Evolutionary conservation across 2,329 filamentous ascomycete genomes (phyloP), one percentile per base, ranked within the genome.

Genomic region (Fusarium sambucinum): DNA sequence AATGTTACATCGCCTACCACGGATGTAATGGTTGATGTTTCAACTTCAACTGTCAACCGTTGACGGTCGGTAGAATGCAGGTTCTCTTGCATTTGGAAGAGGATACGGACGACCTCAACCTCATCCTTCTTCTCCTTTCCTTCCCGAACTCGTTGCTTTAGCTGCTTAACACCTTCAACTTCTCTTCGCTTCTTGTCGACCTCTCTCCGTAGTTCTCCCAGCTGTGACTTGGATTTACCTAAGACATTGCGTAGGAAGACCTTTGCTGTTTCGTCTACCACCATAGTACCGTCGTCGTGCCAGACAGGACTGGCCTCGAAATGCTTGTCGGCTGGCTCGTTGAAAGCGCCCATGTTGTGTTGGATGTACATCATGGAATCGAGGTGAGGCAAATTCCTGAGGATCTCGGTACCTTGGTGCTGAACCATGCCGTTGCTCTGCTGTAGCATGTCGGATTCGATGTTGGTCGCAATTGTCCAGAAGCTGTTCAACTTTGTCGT

Each of bases 351-450:
- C 72, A 92, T 89, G 75, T 99, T 99, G 82, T 99, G 96, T 65
- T 92, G 90, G 59, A 97, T 90, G 79, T 97, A 99, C 96, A 99
- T 99, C 86, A 97, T 93, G 21, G 94, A 97, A 79, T 99, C 96
- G 40, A 99, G 86, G 45, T 91, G 86, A 12, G 96, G 96, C 65
- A 92, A 87, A 77, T 99, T 99, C 59, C 95, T 88, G 14, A 91
- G 87, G 50, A 99, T 96, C 76, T 98, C 95, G 59, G 88, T 85
- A 7, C 89, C 84, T 13, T 97, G 86, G 70, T 91, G 89, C 30
- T 91, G 85, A 70, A 97, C 83, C 63, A 93, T 87, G 38, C 88
- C 87, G 6, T 87, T 88, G 76, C 93, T 94, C 69, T 90, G 88
- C 63, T 89, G 86, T 47, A 97, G 83, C 76, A 93, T 92, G n/a